Percentiles rank a stretch among this genome's conserved stretches.
Evolutionary conservation across 2,329 filamentous ascomycete species (phyloP).

Genomic region (Ampelomyces quisqualis): DNA sequence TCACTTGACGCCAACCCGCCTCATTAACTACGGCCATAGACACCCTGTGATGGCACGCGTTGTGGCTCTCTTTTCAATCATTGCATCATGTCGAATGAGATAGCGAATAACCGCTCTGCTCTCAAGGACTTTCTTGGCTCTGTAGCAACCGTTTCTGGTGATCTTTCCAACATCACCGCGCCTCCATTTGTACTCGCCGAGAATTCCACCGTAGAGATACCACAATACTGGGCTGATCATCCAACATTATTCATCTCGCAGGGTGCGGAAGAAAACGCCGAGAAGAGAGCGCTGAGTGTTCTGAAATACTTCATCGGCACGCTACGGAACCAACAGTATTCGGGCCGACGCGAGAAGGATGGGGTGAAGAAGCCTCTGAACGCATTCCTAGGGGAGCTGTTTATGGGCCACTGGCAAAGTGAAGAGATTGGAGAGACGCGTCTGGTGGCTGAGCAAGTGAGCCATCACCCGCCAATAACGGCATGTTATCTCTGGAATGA

Average conservation of each 20-base stretch:
- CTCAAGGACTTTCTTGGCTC: slow-evolving; percentile 41
- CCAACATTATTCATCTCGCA: slow-evolving; percentile 51
- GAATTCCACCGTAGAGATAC: slow-evolving; percentile 50
- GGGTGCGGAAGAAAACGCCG: slow-evolving; percentile 44
- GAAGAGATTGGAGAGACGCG: slow-evolving; percentile 44
- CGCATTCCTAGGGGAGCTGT: slow-evolving; percentile 53
- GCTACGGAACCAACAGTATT: slow-evolving; percentile 52
- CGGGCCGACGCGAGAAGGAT: slow-evolving; percentile 45
- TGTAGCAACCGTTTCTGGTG: slow-evolving; percentile 50
- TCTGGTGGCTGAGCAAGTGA: slow-evolving; percentile 50
- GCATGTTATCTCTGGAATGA: slow-evolving; percentile 52
- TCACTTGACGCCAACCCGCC: slow-evolving; percentile 4
- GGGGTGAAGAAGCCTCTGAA: slow-evolving; percentile 56
- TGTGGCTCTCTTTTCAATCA: not conserved
- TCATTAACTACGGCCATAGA: slow-evolving; percentile 3
- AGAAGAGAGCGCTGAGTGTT: slow-evolving; percentile 48
- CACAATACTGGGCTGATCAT: slow-evolving; percentile 51
- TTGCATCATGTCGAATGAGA: slow-evolving; percentile 20
- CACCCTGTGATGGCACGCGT: not conserved
- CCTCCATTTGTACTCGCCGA: slow-evolving; percentile 50
- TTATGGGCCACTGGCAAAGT: slow-evolving; percentile 41
- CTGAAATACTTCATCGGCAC: slow-evolving; percentile 53
- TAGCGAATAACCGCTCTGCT: slow-evolving; percentile 32
- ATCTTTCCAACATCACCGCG: slow-evolving; percentile 51
- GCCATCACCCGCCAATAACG: slow-evolving; percentile 51